Percentiles rank a stretch among this genome's conserved stretches.
These are phyloP conservation scores for Pseudoperonospora humuli DNA, from an alignment of 352 stramenopile species.

Conservation along the genomic window DNA sequence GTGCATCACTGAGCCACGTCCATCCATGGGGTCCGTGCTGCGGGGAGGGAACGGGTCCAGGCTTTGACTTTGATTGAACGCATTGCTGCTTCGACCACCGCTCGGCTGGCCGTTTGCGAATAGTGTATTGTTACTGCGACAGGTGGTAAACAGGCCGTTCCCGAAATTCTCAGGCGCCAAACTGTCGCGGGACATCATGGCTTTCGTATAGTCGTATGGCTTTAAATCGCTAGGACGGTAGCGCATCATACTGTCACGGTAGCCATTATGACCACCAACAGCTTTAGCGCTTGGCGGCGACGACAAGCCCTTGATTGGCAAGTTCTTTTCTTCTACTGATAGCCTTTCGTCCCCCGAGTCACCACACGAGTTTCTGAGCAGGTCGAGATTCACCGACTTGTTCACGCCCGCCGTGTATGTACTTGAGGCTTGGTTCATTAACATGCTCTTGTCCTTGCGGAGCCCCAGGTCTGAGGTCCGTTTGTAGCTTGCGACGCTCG, in stretches of 20 bases:
- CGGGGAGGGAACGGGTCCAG: conserved; percentile 18
- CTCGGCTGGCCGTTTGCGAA: conserved; percentile 11
- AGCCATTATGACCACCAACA: conserved; percentile 17
- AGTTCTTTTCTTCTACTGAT: conserved; percentile 26
- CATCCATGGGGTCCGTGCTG: conserved; percentile 25
- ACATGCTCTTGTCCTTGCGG: conserved; percentile 28
- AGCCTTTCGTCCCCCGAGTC: conserved; percentile 34
- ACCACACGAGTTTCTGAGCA: conserved; percentile 23
- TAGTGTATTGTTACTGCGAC: conserved; percentile 19
- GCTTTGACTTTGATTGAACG: background rate
- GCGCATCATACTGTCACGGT: conserved; percentile 62
- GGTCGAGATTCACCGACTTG: conserved; percentile 19
- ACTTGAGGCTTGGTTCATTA: conserved; percentile 19
- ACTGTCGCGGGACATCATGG: conserved; percentile 46
- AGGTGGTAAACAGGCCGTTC: conserved; percentile 12
- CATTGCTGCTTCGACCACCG: background rate
- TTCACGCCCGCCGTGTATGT: conserved; percentile 19
- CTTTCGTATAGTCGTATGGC: conserved; percentile 33
- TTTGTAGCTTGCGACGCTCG: conserved; percentile 10
- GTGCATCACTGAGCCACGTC: conserved; percentile 34
- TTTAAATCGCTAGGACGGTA: conserved; percentile 65
- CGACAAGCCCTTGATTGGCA: conserved; percentile 1
- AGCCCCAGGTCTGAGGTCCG: conserved; percentile 14
- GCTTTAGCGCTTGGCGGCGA: conserved; percentile 8
- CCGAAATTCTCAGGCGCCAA: conserved; percentile 33